These are phyloP conservation scores for Teratosphaeria destructans DNA, from an alignment of 2,329 filamentous ascomycete species.

Conservation along the genomic window DNA sequence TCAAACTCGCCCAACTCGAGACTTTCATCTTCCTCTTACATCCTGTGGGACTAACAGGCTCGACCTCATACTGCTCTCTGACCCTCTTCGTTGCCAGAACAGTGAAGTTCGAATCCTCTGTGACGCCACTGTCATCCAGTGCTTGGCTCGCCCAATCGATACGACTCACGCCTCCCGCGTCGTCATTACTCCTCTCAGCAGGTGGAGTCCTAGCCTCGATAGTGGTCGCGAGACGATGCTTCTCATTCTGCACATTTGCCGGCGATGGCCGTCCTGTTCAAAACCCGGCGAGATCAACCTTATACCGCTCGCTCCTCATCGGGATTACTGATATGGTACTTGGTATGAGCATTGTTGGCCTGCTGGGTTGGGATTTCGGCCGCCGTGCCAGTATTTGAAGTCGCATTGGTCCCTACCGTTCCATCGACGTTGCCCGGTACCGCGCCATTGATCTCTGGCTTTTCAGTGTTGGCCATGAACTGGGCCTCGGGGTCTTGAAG, in stretches of 20 bases:
- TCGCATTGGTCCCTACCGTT: not conserved
- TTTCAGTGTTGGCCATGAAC: not conserved
- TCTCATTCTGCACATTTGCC: not conserved
- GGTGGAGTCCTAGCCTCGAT: not conserved
- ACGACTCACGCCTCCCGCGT: not conserved
- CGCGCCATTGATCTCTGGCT: not conserved
- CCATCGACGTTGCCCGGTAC: not conserved
- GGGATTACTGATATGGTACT: not conserved
- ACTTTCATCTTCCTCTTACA: not conserved
- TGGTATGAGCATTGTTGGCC: not conserved
- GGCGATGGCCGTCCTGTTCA: slow-evolving; percentile 4
- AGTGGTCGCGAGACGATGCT: slow-evolving; percentile 1
- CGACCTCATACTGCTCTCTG: not conserved
- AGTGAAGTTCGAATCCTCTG: slow-evolving; percentile 10
- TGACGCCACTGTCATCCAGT: slow-evolving; percentile 4
- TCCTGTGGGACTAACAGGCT: not conserved
- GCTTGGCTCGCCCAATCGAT: not conserved
- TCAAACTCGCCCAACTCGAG: slow-evolving; percentile 13
- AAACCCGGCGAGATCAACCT: not conserved
- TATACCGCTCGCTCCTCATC: not conserved
- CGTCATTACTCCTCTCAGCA: not conserved
- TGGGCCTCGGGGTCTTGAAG: not conserved
- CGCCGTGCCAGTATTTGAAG: not conserved
- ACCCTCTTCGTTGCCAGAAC: slow-evolving; percentile 5
- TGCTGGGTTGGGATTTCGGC: not conserved